Base-by-base conservation (phyloP, 2,329 filamentous ascomycete genomes). In the Plectosphaerella cucumerina region DNA sequence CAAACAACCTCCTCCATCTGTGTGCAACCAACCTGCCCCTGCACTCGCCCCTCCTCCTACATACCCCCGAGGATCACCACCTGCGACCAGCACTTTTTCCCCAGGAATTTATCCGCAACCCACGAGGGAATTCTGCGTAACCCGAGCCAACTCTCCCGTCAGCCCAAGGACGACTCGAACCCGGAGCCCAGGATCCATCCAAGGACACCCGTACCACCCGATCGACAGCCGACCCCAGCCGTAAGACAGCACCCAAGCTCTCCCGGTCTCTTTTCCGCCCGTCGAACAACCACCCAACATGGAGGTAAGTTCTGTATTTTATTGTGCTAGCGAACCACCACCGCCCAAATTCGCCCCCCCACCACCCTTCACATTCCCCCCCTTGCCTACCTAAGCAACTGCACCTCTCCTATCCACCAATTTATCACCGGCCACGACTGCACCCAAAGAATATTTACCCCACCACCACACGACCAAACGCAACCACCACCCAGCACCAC, bases 291-390 rank as follows among this genome's bases (percentile, higher is more conserved):
- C 49, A 52, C 59, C n/a, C 59, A 65, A 60, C 50, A 67, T 67
- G 64, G 63, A 61, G 60, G 64, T 67, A 62, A 62, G 64, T 64
- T 59, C 12, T 8, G 26, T 31, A 31, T 31, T 31, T 31, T 31
- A 31, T 31, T 31, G 26, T 31, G 26, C 26, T 58, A 52, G 49
- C 39, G 47, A 48, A 31, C 34, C 47, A 42, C 47, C 35, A 45
- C 57, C 26, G 26, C 26, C 26, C 54, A 47, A 46, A 49, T 51
- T 48, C 48, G 50, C 51, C 52, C 52, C 55, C 51, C 41, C 15
- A n/a, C n/a, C n/a, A n/a, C 50, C 35, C 50, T 52, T 50, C 45
- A 52, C 53, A 49, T 56, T 57, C 50, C 47, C 45, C 54, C 33
- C 35, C 15, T 44, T 44, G 20, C 42, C 42, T 26, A 44, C 42